These are phyloP conservation scores for Carallia pectinifolia DNA, from an alignment of 345 rosid species.

Conservation along the genomic window DNA sequence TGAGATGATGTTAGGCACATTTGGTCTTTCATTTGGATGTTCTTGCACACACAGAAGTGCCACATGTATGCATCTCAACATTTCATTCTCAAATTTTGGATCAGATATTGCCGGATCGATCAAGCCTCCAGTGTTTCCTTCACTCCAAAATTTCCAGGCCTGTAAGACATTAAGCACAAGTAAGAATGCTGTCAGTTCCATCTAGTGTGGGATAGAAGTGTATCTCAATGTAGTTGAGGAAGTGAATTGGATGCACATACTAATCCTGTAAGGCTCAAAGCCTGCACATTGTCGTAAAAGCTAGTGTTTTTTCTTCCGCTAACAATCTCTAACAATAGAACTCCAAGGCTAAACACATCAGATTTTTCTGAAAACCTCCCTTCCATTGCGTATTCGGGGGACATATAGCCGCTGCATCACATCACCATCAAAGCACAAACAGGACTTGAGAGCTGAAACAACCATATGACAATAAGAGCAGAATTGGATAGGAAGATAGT, in stretches of 20 bases:
- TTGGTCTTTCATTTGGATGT: conserved; percentile 12
- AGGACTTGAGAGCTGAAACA: background rate
- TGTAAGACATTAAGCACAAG: background rate
- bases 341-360: conserved; percentile 20
- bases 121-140: background rate
- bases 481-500: background rate
- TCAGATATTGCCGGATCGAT: conserved; percentile 2
- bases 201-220: background rate
- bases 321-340: conserved; percentile 12
- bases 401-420: conserved; percentile 13
- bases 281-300: conserved; percentile 2
- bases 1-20: background rate
- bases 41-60: conserved; percentile 18
- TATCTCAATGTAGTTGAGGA: background rate
- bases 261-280: conserved; percentile 13
- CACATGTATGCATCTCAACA: conserved; percentile 13
- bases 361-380: conserved; percentile 23
- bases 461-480: background rate
- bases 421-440: background rate
- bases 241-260: background rate
- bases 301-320: conserved; percentile 13
- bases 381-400: conserved; percentile 25
- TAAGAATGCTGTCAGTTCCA: background rate
- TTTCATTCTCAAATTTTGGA: background rate
- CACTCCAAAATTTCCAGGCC: conserved; percentile 19